Base-by-base conservation (phyloP, 768 basidiomycete species). In the Suillus cothurnatus region DNA sequence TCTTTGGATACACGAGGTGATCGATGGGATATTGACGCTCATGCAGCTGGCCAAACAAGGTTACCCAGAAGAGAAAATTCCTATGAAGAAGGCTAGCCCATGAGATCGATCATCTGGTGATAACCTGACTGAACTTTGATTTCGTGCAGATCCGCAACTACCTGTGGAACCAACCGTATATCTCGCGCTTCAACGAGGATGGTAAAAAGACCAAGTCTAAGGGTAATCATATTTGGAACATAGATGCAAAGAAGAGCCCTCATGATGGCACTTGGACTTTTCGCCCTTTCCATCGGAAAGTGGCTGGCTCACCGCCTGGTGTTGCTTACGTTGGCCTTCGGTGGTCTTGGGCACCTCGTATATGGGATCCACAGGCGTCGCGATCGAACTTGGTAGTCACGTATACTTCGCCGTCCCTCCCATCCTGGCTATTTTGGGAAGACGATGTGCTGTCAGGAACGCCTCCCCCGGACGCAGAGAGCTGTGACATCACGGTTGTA, bases 121-220 rank as follows among this genome's bases (percentile, higher is more conserved):
- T 39, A 26, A 26, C 21, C 26, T 41, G 58, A 61, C 64, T 69
- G 55, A 67, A 59, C 56, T 67, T 61, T 67, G 74, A 74, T 71
- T 72, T 72, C 64, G 67, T 57, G 62, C 62, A 94, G 93, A 88
- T 94, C 75, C 90, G 95, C 70, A 90, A 94, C 79, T 99, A 97
- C 80, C 87, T 99, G 59, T 99, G 97, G 97, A 89, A 88, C 66
- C 94, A 96, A 71, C 90, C 89, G 36, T 90, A 91, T 74, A 99
- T 99, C 74, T 90, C 95, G 34, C 92, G 97, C 36, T 99, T 96
- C 82, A 99, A 99, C 75, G 95, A 98, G 72, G 97, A 99, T 75
- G 97, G 97, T 41, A 98, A 98, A 79, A 99, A 99, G 80, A 93
- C 96, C 28, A 99, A 99, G 79, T 96, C 94, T 62, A 97, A 97